Base-by-base conservation (phyloP, 345 rosid species). In the Citrus glauca region DNA sequence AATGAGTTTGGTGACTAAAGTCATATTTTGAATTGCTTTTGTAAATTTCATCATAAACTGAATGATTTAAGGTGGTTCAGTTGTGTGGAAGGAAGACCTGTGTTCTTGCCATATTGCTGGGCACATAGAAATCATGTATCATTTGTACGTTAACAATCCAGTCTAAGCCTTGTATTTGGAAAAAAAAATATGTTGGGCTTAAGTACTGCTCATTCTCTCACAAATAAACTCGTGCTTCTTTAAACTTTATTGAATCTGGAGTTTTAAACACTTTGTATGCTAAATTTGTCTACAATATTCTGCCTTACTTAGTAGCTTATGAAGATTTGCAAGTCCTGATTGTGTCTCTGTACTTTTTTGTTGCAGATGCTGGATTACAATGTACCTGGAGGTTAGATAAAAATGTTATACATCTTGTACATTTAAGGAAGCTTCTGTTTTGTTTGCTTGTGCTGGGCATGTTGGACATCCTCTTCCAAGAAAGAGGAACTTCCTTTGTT, bases 281-380 rank as follows among this genome's bases (percentile, higher is more conserved):
- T 7, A 32, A 37, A 30, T 32, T 70, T 57, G 16, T 57, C 11
- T 38, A n/a, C 4, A 53, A 63, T 14, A 22, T 22, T 24, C 62
- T 63, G 22, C 28, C 60, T 75, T 56, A 10, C 17, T 50, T 13
- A n/a, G 30, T 76, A 64, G 11, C 24, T 32, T 22, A 8, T 37
- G 19, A 67, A 35, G 17, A 53, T 76, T 66, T 56, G 10, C 71
- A n/a, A 55, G 72, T 66, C 20, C 81, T 81, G 28, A 71, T 53
- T 24, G 38, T 69, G 22, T 38, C 9, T 27, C 42, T 27, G 8
- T 81, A 20, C 66, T 55, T 78, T 22, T 66, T 17, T 77, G 76
- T 74, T 83, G 85, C 90, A 96, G 99, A 94, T 96, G 98, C 77
- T 94, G 82, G 95, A 91, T 71, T 94, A 96, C 88, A 94, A 88